Evolutionary conservation across 805 yeast species (phyloP), one percentile per base, ranked within the genome.

Genomic region (Wickerhamiella azymoides): DNA sequence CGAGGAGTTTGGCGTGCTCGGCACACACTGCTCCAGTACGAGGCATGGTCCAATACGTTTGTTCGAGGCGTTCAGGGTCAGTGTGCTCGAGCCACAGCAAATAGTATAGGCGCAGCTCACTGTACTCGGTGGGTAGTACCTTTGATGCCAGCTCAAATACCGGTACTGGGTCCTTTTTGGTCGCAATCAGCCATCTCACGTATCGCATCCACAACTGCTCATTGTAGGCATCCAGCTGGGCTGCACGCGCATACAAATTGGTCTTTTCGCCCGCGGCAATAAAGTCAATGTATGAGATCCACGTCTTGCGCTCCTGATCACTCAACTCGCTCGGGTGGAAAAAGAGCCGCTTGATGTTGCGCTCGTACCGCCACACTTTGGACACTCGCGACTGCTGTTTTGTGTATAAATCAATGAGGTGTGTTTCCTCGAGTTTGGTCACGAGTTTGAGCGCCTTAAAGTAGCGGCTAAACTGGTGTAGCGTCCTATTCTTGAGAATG

Each of bases 381-480:
- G 70, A 69, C 0, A 83, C 84, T 13, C 66, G 62, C 1, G 54
- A 53, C 55, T 80, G 46, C 27, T 56, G 69, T 57, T 65, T 77
- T 54, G 74, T 81, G 59, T 80, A 88, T 51, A 72, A 55, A 3
- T 57, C 59, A 47, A 66, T 62, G 45, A 73, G 67, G 52, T 66
- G 69, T 61, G 68, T 50, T n/a, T 62, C 61, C 2, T 54, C 48
- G 2, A 70, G 47, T 6, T 53, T 54, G 13, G 54, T 49, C 10
- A 60, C 18, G n/a, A 43, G 46, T n/a, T 54, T 49, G 50, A 60
- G 45, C 25, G 56, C 68, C 57, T 65, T 77, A 55, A 74, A 82
- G 59, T 80, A 89, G 51, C 73, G 76, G 0, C 96, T 80, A 59
- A 85, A 88, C 55, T 86, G 94, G 61, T 89, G 89, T 39, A 89